Percentiles rank a stretch among this genome's conserved stretches.
Conservation (phyloP, 148 eudicot species). For the Chenopodium quinoa region DNA sequence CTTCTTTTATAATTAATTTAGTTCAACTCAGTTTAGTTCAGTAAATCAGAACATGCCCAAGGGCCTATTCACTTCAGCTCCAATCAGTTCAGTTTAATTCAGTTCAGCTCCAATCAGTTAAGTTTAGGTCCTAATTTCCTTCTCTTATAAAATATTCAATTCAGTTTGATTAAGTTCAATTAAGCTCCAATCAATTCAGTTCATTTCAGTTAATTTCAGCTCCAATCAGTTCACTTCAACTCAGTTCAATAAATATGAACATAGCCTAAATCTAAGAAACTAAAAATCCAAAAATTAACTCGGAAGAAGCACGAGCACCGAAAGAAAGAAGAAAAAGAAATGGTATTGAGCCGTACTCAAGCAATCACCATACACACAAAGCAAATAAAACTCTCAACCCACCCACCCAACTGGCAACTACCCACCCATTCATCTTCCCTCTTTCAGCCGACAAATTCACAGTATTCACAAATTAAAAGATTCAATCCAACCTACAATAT, state of each 20-base stretch:
- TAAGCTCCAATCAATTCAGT: too few relatives aligned
- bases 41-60: too few relatives aligned
- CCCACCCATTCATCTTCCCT: background rate
- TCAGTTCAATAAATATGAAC: background rate
- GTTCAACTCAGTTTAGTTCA: too few relatives aligned
- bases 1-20: too few relatives aligned
- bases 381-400: constrained; percentile 2
- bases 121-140: too few relatives aligned
- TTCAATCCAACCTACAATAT: too few relatives aligned
- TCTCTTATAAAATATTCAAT: too few relatives aligned
- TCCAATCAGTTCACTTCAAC: background rate
- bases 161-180: too few relatives aligned
- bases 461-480: background rate
- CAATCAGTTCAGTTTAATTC: too few relatives aligned
- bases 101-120: too few relatives aligned
- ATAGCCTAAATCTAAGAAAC: background rate
- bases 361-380: constrained; percentile 19
- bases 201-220: too few relatives aligned
- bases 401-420: constrained; percentile 5
- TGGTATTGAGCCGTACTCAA: constrained; percentile 12
- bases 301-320: constrained; percentile 3
- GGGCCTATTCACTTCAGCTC: too few relatives aligned
- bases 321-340: background rate
- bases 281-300: background rate
- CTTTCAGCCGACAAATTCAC: constrained; percentile 7